Percentiles rank a stretch among this genome's conserved stretches.
Evolutionary conservation across 495 filamentous ascomycete species (phyloP).

Genomic region (Penicillium fimorum): DNA sequence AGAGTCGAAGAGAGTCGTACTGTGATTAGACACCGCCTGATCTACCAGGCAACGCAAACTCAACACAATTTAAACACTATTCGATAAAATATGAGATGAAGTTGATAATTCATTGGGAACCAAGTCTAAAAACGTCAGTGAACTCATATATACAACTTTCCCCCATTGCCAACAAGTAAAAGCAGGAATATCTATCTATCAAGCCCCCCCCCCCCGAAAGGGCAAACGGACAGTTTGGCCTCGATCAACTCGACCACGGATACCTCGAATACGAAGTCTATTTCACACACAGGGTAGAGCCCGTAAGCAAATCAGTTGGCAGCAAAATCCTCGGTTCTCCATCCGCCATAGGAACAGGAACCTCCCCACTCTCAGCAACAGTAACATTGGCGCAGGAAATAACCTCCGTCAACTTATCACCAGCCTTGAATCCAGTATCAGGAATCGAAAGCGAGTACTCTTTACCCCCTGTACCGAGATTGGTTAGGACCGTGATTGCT

Average conservation of each 20-base stretch:
- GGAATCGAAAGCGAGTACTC: slow-evolving; percentile 48
- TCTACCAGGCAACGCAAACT: too few species aligned
- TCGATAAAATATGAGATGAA: too few species aligned
- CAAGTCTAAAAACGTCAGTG: background rate
- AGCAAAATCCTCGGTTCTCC: slow-evolving; percentile 35
- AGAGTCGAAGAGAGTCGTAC: too few species aligned
- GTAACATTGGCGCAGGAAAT: slow-evolving; percentile 43
- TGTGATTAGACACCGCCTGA: too few species aligned
- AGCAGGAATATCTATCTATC: background rate
- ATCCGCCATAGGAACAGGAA: slow-evolving; percentile 36
- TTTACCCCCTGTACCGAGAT: slow-evolving; percentile 49
- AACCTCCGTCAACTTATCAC: slow-evolving; percentile 42
- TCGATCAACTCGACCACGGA: background rate
- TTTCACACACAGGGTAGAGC: background rate
- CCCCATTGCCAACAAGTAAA: background rate
- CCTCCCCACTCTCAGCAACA: slow-evolving; percentile 31
- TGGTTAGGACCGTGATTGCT: slow-evolving; percentile 61
- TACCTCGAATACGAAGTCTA: background rate
- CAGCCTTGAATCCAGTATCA: slow-evolving; percentile 38
- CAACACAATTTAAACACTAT: too few species aligned
- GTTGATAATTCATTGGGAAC: background rate
- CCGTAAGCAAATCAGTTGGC: slow-evolving; percentile 15
- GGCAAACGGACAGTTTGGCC: background rate
- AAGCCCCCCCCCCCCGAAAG: background rate
- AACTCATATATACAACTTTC: background rate